Percentiles rank a stretch among this genome's conserved stretches.
Evolutionary conservation across 495 filamentous ascomycete species (phyloP).

Genomic region (Chaetomium tenue): DNA sequence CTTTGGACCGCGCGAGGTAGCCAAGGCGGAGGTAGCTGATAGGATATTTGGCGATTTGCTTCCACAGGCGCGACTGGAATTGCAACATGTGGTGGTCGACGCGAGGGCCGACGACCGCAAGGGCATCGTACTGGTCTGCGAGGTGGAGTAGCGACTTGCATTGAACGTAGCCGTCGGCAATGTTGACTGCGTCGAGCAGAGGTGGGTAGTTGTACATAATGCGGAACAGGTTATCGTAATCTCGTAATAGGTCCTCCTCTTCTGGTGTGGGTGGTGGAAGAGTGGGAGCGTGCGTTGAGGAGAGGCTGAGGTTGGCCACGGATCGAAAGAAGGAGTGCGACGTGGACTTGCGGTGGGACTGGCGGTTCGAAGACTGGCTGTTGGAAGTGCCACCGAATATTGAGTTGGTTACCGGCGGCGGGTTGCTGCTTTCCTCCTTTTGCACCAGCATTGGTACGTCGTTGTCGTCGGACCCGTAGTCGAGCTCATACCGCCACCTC

Average conservation of each 20-base stretch:
- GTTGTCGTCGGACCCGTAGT: slow-evolving; percentile 67
- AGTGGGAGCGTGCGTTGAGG: slow-evolving; percentile 23
- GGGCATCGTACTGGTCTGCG: slow-evolving; percentile 88
- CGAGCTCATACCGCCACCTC: slow-evolving; percentile 84
- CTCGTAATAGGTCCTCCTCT: slow-evolving; percentile 70
- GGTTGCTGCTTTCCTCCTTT: slow-evolving; percentile 55
- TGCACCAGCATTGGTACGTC: slow-evolving; percentile 88
- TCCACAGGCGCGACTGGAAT: slow-evolving; percentile 84
- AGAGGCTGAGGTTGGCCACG: slow-evolving; percentile 72
- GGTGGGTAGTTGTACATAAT: slow-evolving; percentile 92
- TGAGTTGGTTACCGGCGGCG: slow-evolving; percentile 31
- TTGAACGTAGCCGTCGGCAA: slow-evolving; percentile 85
- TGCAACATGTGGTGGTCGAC: slow-evolving; percentile 90
- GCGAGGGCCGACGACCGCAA: slow-evolving; percentile 81
- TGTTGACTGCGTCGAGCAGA: slow-evolving; percentile 73
- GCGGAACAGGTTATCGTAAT: slow-evolving; percentile 91
- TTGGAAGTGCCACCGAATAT: slow-evolving; percentile 42
- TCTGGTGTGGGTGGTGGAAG: slow-evolving; percentile 48
- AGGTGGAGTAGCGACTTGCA: slow-evolving; percentile 82
- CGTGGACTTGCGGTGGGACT: slow-evolving; percentile 38
- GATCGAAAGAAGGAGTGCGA: slow-evolving; percentile 79
- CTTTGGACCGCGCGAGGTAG: slow-evolving; percentile 75
- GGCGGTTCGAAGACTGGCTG: slow-evolving; percentile 30
- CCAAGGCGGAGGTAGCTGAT: slow-evolving; percentile 87
- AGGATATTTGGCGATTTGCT: slow-evolving; percentile 92